These are phyloP conservation scores for Candida stauntonica DNA, from an alignment of 805 yeast genomes.

Conservation along the genomic window DNA sequence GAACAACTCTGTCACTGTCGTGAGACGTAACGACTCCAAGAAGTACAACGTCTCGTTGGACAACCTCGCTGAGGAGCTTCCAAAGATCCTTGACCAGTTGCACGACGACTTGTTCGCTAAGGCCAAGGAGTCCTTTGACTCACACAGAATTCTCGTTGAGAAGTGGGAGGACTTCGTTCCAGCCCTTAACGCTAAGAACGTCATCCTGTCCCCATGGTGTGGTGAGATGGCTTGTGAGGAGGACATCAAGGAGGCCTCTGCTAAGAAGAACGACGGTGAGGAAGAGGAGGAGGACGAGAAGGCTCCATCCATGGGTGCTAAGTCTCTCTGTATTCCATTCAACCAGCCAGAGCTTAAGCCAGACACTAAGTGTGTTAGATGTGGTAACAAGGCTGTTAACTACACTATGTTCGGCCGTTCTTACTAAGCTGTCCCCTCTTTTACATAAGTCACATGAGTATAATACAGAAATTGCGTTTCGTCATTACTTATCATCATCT, in stretches of 20 bases:
- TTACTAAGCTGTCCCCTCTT: conserved; percentile 53
- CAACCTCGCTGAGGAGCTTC: conserved; percentile 61
- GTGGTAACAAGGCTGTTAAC: conserved; percentile 69
- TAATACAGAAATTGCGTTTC: background rate
- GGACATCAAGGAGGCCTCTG: conserved; percentile 86
- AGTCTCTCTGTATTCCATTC: conserved; percentile 93
- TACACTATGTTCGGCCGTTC: conserved; percentile 98
- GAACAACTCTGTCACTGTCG: conserved; percentile 75
- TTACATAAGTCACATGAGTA: background rate
- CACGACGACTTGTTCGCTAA: conserved; percentile 67
- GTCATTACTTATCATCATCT: conserved; percentile 10
- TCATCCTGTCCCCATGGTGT: conserved; percentile 96
- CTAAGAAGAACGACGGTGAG: conserved; percentile 72
- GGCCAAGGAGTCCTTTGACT: conserved; percentile 81
- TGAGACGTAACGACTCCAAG: conserved; percentile 85
- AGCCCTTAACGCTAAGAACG: conserved; percentile 83
- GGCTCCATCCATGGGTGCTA: conserved; percentile 99
- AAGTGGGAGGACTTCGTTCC: conserved; percentile 94
- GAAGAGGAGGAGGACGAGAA: conserved; percentile 91
- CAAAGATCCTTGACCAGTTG: conserved; percentile 75
- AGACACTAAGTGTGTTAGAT: conserved; percentile 84
- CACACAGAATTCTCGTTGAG: conserved; percentile 75
- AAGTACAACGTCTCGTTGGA: conserved; percentile 65
- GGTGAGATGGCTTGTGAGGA: conserved; percentile 94
- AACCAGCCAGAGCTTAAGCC: conserved; percentile 79